Evolutionary conservation across 1,284 basidiomycete species (phyloP).

Genomic region (Pseudozyma sp.): DNA sequence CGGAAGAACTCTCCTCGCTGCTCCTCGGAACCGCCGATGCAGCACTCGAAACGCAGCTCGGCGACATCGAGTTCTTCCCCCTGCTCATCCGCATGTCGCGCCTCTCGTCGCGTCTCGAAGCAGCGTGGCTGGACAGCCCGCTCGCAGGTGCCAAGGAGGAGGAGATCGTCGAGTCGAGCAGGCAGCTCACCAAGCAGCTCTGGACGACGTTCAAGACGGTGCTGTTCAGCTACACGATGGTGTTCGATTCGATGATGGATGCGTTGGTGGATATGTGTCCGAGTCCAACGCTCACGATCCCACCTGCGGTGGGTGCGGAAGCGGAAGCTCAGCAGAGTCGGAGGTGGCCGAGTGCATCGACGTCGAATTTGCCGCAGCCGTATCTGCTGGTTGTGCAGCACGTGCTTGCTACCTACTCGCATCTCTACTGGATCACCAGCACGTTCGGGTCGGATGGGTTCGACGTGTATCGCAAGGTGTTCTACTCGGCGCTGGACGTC

Average conservation of each 20-base stretch:
- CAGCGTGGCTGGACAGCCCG: slow-evolving; percentile 36
- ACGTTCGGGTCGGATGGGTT: slow-evolving; percentile 64
- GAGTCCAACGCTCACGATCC: slow-evolving; percentile 52
- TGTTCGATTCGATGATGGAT: slow-evolving; percentile 64
- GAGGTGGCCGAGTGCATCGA: slow-evolving; percentile 48
- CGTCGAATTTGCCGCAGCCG: slow-evolving; percentile 55
- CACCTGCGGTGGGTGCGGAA: slow-evolving; percentile 15
- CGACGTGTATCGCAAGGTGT: slow-evolving; percentile 64
- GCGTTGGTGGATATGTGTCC: slow-evolving; percentile 64
- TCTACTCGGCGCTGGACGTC: slow-evolving; percentile 65
- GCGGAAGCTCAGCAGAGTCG: slow-evolving; percentile 14
- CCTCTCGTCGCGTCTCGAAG: slow-evolving; percentile 36
- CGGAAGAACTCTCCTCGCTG: slow-evolving; percentile 39
- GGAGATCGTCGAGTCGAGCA: slow-evolving; percentile 35
- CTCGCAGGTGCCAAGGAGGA: slow-evolving; percentile 40
- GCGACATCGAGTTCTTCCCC: slow-evolving; percentile 29
- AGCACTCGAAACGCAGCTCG: slow-evolving; percentile 12
- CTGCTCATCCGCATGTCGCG: slow-evolving; percentile 46
- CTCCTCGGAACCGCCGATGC: slow-evolving; percentile 33
- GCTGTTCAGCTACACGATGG: slow-evolving; percentile 64
- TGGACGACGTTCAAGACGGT: slow-evolving; percentile 65
- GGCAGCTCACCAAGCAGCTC: slow-evolving; percentile 42
- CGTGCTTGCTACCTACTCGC: slow-evolving; percentile 53
- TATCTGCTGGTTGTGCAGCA: slow-evolving; percentile 53
- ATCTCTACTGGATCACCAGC: slow-evolving; percentile 63